Evolutionary conservation across 2,329 filamentous ascomycete genomes (phyloP).

Genomic region (Lachnum nothofagi): DNA sequence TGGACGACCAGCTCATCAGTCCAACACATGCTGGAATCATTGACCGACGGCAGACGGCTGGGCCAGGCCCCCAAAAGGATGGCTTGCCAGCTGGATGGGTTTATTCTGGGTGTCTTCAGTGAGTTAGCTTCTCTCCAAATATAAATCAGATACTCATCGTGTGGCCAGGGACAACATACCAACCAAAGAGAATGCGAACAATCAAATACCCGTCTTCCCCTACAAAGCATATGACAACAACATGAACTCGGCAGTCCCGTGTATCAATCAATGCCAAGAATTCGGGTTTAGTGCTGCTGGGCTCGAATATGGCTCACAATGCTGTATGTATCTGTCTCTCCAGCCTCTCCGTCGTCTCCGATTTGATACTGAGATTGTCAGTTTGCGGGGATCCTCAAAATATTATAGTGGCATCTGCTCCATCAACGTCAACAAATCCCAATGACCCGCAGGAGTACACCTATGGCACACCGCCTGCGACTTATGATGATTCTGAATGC

Average conservation of each 20-base stretch:
- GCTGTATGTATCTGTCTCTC: constrained; percentile 13
- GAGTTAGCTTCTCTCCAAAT: constrained; percentile 35
- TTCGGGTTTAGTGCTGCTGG: constrained; percentile 21
- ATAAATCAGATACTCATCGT: constrained; percentile 36
- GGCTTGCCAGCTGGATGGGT: constrained; percentile 20
- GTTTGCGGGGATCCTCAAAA: constrained; percentile 21
- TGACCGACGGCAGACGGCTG: background rate
- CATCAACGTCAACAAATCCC: constrained; percentile 15
- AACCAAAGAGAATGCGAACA: constrained; percentile 40
- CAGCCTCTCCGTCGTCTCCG: constrained; percentile 27
- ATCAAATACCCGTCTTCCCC: constrained; percentile 13
- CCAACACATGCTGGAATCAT: background rate
- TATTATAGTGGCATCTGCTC: constrained; percentile 14
- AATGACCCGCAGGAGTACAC: constrained; percentile 28
- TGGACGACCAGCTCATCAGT: background rate
- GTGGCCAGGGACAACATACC: constrained; percentile 48
- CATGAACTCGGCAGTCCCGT: constrained; percentile 10
- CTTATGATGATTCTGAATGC: constrained; percentile 17
- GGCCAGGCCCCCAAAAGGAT: constrained; percentile 13
- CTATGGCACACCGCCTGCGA: constrained; percentile 26
- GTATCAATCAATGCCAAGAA: constrained; percentile 13
- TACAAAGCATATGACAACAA: constrained; percentile 15
- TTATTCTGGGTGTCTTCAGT: constrained; percentile 29
- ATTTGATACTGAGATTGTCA: background rate
- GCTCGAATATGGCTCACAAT: constrained; percentile 17